These are phyloP conservation scores for Staphylotrichum longicolle DNA, from an alignment of 495 filamentous ascomycete genomes.

Conservation along the genomic window DNA sequence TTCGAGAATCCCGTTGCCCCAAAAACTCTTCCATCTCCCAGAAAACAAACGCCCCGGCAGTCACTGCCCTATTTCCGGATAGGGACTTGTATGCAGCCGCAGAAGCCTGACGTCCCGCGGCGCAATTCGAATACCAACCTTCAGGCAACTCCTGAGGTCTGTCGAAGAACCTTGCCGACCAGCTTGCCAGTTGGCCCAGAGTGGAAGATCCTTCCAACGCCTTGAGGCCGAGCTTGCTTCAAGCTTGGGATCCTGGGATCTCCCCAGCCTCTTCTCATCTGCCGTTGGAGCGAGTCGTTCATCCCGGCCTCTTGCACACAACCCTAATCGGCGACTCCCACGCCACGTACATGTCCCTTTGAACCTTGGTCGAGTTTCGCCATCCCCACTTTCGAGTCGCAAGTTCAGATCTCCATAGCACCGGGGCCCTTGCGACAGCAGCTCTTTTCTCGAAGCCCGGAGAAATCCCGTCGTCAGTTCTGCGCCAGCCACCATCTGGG, in stretches of 20 bases:
- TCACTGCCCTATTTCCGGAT: constrained; percentile 14
- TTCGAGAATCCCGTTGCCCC: constrained; percentile 11
- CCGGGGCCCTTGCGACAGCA: constrained; percentile 15
- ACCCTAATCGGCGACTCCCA: constrained; percentile 30
- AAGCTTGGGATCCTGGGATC: constrained; percentile 26
- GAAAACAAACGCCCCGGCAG: constrained; percentile 11
- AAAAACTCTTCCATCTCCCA: constrained; percentile 21
- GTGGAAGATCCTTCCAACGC: constrained; percentile 5
- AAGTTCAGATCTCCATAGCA: constrained; percentile 21
- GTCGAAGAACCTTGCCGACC: constrained; percentile 8
- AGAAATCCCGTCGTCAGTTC: constrained; percentile 17
- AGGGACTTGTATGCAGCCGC: constrained; percentile 11
- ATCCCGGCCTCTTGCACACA: constrained; percentile 22
- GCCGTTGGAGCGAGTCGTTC: constrained; percentile 23
- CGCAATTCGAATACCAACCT: constrained; percentile 10
- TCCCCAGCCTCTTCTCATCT: constrained; percentile 24
- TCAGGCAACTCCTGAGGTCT: not conserved
- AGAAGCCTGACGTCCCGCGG: not conserved
- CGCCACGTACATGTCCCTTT: constrained; percentile 23
- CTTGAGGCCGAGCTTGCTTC: constrained; percentile 1
- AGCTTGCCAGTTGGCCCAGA: not conserved
- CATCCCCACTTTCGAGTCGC: constrained; percentile 34
- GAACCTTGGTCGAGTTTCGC: constrained; percentile 25
- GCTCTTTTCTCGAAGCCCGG: constrained; percentile 11
- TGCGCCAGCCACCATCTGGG: constrained; percentile 15